Evolutionary conservation across 2,329 filamentous ascomycete species (phyloP), one percentile per base, ranked within the genome.

Genomic region (Aspergillus ustus): DNA sequence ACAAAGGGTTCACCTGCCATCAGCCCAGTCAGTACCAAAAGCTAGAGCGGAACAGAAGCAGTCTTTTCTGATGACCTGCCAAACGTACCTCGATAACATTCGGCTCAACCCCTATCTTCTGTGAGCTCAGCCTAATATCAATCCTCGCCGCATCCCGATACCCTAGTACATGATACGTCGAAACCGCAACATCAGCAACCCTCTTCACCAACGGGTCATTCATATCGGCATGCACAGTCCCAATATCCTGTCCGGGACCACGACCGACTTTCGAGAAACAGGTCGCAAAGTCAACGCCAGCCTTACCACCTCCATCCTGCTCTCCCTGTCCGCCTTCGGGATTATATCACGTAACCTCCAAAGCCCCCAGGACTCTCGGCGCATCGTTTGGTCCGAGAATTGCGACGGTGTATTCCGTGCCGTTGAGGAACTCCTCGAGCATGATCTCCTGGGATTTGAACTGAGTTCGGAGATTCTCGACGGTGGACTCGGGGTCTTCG

Each of bases 371-470:
- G 1, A 69, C 66, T n/a, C 62, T 48, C 31, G 63, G 60, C 40
- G 56, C 31, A 17, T 53, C 44, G 3, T 67, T 67, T 4, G 64
- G 70, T 3, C 67, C 66, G 3, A 69, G 48, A 8, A 70, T 67
- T 5, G 54, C 63, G n/a, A 72, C 66, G 4, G 68, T 71, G 55
- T 71, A 67, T 52, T 70, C 66, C 13, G 69, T 60, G 3, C 70
- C 68, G 2, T 63, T 15, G 6, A 72, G 62, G 49, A 67, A 72
- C 7, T 54, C 57, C 53, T 72, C 69, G 13, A 71, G 52, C 4
- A 68, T 45, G 51, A 68, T 63, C 34, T 61, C 57, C 45, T 66
- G 66, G 6, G 49, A 64, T 15, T 40, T 51, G 1, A 57, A 52
- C 37, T 63, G 66, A 34, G 58, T 40, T 29, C 61, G 60, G 9